Conservation (phyloP, 192 early-diverging fungal species). For the Entomortierella chlamydospora region DNA sequence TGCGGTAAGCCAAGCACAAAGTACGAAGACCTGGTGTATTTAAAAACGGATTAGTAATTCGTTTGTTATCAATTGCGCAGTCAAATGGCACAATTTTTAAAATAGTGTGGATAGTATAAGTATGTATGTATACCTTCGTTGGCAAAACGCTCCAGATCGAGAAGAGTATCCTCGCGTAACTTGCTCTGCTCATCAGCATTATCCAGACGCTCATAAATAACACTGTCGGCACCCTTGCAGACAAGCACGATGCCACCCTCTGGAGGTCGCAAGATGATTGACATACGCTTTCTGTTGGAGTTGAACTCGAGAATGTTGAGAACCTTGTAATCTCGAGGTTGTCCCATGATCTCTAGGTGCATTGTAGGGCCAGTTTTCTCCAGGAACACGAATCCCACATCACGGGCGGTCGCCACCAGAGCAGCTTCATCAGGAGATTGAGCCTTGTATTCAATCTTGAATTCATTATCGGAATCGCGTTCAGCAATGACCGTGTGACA, state of each 20-base stretch:
- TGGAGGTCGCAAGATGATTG: slow-evolving; percentile 83
- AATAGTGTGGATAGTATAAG: too few species aligned
- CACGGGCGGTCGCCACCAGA: slow-evolving; percentile 86
- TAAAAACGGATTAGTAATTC: neutral
- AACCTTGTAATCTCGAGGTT: slow-evolving; percentile 71
- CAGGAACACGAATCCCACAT: slow-evolving; percentile 85
- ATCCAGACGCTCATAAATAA: slow-evolving; percentile 88
- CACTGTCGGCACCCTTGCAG: slow-evolving; percentile 95
- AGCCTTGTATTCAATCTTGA: slow-evolving; percentile 85
- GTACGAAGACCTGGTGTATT: slow-evolving; percentile 77
- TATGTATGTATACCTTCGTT: slow-evolving; percentile 73
- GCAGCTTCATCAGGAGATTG: slow-evolving; percentile 97
- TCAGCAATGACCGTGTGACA: slow-evolving; percentile 91
- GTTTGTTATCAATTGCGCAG: slow-evolving; percentile 1
- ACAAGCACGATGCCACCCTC: slow-evolving; percentile 82
- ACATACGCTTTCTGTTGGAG: slow-evolving; percentile 97
- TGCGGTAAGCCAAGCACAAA: slow-evolving; percentile 83
- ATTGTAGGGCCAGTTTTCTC: slow-evolving; percentile 78
- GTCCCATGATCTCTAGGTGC: slow-evolving; percentile 78
- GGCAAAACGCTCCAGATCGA: slow-evolving; percentile 89
- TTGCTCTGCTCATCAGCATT: slow-evolving; percentile 70
- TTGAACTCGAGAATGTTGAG: slow-evolving; percentile 91
- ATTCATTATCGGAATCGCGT: slow-evolving; percentile 58
- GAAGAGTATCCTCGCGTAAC: slow-evolving; percentile 74
- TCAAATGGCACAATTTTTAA: neutral